phyloP scores from a whole-genome alignment of 1,284 basidiomycete species.

The Golubevia sp. region DNA sequence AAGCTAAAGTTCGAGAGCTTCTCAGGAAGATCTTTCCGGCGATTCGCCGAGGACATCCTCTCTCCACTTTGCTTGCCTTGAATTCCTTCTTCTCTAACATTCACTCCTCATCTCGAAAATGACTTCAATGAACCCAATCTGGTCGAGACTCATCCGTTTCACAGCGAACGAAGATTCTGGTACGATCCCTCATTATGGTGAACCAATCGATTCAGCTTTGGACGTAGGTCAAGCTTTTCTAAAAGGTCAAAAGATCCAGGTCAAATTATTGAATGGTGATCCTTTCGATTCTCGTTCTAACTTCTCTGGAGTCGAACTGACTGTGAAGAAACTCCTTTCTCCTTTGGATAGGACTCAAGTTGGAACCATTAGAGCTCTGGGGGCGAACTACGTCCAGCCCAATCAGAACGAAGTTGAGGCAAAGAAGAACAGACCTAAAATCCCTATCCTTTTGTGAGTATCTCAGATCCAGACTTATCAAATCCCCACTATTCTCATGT shows the following conservation, averaged over 20 bases:
- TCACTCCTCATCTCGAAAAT: neutral
- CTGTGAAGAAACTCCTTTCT: slow-evolving; percentile 24
- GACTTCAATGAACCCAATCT: slow-evolving; percentile 8
- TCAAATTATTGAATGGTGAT: slow-evolving; percentile 13
- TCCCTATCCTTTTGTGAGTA: slow-evolving; percentile 34
- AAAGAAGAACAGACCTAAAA: slow-evolving; percentile 13
- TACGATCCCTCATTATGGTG: slow-evolving; percentile 22
- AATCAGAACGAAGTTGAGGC: slow-evolving; percentile 19
- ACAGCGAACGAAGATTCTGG: slow-evolving; percentile 33
- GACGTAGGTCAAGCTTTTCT: slow-evolving; percentile 32
- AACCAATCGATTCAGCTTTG: slow-evolving; percentile 21
- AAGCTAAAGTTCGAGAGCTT: no score
- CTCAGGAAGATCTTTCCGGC: no score
- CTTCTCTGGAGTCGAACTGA: slow-evolving; percentile 8
- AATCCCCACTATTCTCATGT: neutral
- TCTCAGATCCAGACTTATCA: neutral
- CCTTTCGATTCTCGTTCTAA: slow-evolving; percentile 5
- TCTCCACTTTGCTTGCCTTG: neutral
- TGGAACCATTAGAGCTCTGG: slow-evolving; percentile 19
- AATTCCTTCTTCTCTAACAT: neutral
- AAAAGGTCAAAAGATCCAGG: slow-evolving; percentile 9
- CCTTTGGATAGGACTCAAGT: slow-evolving; percentile 18
- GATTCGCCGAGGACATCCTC: no score
- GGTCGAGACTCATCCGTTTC: slow-evolving; percentile 42
- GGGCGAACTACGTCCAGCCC: slow-evolving; percentile 31